Base-by-base conservation (phyloP, 208 protist genomes). In the Leishmania guyanensis region DNA sequence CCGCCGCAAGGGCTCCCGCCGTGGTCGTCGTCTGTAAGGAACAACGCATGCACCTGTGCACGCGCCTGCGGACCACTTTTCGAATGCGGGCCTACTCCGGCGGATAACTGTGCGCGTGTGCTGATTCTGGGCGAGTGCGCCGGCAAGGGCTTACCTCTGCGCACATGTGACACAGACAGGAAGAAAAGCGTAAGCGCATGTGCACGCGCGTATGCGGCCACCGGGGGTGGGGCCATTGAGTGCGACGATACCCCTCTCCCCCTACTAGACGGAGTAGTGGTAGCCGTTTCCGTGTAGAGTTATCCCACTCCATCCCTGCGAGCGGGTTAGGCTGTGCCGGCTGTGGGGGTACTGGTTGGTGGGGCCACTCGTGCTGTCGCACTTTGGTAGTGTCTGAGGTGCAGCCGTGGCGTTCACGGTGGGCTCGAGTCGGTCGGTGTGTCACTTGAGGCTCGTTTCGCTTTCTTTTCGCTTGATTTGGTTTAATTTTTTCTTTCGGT, bases 1-100 rank as follows among this genome's bases (percentile, higher is more conserved):
- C 71, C 97, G 99, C 86, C 91, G 97, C 77, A 99, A 99, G 93
- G 99, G 98, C 90, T 99, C 98, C 94, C 97, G 99, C 90, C 96
- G 99, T 94, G 99, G 99, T 98, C 96, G 99, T 84, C 93, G 99
- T 90, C 84, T 99, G 79, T 99, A 99, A 98, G 74, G 53, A 48
- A 17, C 54, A 5, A 56, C 17, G 60, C 62, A 36, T 50, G 60
- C 8, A 22, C 43, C 22, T 64, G 20, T 8, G 72, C 22, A 48
- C 29, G 16, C 16, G 48, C 71, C 71, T 33, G 29, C 53, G 33
- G n/a, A 29, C 46, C n/a, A 33, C 51, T 33, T 76, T 36, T 43
- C 51, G 29, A 60, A 39, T 53, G 29, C 33, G 8, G 22, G 20
- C 14, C 16, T n/a, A 43, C 72, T 76, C 72, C 12, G 29, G 46